Evolutionary conservation across 257 asterid genomes (phyloP).

Genomic region (Linaria vulgaris): DNA sequence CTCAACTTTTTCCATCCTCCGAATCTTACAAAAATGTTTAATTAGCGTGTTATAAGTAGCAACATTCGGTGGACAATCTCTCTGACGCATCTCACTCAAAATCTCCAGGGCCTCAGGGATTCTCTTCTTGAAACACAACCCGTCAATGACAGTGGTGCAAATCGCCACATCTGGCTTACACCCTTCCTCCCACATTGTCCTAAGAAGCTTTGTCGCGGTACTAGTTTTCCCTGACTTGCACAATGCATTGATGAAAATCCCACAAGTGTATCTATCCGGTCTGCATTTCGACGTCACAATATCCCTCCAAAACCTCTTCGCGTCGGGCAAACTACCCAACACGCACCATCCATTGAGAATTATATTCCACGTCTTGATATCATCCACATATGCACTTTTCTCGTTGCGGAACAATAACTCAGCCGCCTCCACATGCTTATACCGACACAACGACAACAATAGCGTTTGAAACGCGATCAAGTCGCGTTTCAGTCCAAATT

Average conservation of each 20-base stretch:
- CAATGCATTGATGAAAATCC: slow-evolving; percentile 60
- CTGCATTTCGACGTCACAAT: slow-evolving; percentile 49
- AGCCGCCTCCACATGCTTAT: slow-evolving; percentile 78
- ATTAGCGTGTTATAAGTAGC: slow-evolving; percentile 67
- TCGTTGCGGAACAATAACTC: slow-evolving; percentile 54
- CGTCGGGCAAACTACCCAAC: slow-evolving; percentile 66
- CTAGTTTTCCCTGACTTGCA: slow-evolving; percentile 67
- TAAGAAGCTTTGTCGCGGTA: slow-evolving; percentile 57
- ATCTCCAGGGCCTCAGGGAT: slow-evolving; percentile 76
- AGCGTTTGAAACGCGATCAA: slow-evolving; percentile 70
- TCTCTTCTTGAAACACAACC: slow-evolving; percentile 84
- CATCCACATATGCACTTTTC: slow-evolving; percentile 40
- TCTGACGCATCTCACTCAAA: slow-evolving; percentile 49
- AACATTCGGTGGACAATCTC: slow-evolving; percentile 46
- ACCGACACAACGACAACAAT: slow-evolving; percentile 65
- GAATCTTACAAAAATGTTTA: slow-evolving; percentile 67
- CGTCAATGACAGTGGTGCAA: slow-evolving; percentile 74
- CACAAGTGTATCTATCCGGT: slow-evolving; percentile 63
- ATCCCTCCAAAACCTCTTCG: slow-evolving; percentile 82
- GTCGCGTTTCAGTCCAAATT: slow-evolving; percentile 51
- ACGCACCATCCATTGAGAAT: slow-evolving; percentile 86
- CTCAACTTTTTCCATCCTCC: slow-evolving; percentile 58
- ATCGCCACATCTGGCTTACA: slow-evolving; percentile 58
- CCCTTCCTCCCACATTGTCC: slow-evolving; percentile 70
- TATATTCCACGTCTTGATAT: slow-evolving; percentile 75